Evolutionary conservation across 2,329 filamentous ascomycete species (phyloP), one percentile per base, ranked within the genome.

Genomic region (Fusarium begoniae): DNA sequence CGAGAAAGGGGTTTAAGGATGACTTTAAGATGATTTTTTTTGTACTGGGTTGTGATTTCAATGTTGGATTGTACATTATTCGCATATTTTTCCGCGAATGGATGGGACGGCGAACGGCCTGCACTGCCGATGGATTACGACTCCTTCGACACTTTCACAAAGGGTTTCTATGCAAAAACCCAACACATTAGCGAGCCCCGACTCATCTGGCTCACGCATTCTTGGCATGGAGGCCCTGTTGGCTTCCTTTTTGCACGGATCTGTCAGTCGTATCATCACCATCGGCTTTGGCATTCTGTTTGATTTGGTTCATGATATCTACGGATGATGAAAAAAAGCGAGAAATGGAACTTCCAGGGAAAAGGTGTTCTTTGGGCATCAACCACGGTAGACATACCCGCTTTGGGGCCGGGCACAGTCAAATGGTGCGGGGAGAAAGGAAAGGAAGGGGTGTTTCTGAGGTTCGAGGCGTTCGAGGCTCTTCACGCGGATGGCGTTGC

Each of bases 51-150:
- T 75, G 71, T 74, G 76, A 71, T 80, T 80, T 80, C 63, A 74
- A 60, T 80, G 79, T 83, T 83, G 82, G 81, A 83, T 83, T 84
- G 82, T 84, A 84, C 79, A 83, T 80, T 83, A 83, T 81, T 82
- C 81, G 81, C 81, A 77, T 76, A 75, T 79, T 78, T 69, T 77
- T 76, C 45, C 77, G 82, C 82, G 82, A 82, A 82, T 80, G 73
- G 80, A 79, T 74, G 79, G 77, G 79, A 77, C 66, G 79, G 81
- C 81, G 78, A 81, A 73, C 69, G 78, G 80, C 75, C 62, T 75
- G 78, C 75, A 79, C 76, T 79, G 77, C 78, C 78, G 75, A 79
- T 77, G 80, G 76, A 78, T 62, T 62, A 77, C 73, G 67, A 78
- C 50, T 68, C 79, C 75, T 51, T 54, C 66, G 72, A 70, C 70